Percentiles rank a stretch among this genome's conserved stretches.
These are phyloP conservation scores for Lotus japonicus DNA, from an alignment of 306 rosid genomes.

Conservation along the genomic window DNA sequence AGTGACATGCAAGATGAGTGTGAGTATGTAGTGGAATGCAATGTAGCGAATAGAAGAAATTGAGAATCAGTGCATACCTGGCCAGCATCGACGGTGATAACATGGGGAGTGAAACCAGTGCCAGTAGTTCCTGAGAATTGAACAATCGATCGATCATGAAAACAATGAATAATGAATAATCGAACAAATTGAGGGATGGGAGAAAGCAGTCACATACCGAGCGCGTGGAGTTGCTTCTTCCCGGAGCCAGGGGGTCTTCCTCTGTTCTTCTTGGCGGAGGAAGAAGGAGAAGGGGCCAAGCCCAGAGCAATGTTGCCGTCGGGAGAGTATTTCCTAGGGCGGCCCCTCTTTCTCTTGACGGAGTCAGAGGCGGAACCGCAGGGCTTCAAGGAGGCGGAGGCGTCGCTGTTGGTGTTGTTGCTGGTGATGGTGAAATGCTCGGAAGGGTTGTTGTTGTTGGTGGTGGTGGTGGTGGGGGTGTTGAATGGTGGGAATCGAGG, in stretches of 20 bases:
- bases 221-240: conserved; percentile 55
- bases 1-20: too few species aligned
- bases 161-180: too few species aligned
- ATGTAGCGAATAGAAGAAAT: too few species aligned
- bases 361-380: conserved; percentile 42
- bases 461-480: background rate
- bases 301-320: conserved; percentile 75
- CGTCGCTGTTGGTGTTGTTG: background rate
- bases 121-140: conserved; percentile 48
- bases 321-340: conserved; percentile 69
- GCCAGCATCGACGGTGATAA: conserved; percentile 55
- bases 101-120: conserved; percentile 62
- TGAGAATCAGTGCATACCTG: conserved; percentile 42
- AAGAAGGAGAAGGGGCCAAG: conserved; percentile 40
- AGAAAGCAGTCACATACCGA: conserved; percentile 39
- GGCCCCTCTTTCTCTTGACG: conserved; percentile 78
- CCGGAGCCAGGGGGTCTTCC: conserved; percentile 85
- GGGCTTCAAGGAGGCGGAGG: conserved; percentile 33
- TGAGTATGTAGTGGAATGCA: too few species aligned
- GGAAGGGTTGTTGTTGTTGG: too few species aligned
- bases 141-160: background rate
- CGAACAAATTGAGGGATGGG: too few species aligned
- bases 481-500: too few species aligned
- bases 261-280: conserved; percentile 47
- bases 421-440: background rate